Percentiles rank a stretch among this genome's conserved stretches.
Evolutionary conservation across 768 basidiomycete species (phyloP).

Genomic region (Leccinum boreale): DNA sequence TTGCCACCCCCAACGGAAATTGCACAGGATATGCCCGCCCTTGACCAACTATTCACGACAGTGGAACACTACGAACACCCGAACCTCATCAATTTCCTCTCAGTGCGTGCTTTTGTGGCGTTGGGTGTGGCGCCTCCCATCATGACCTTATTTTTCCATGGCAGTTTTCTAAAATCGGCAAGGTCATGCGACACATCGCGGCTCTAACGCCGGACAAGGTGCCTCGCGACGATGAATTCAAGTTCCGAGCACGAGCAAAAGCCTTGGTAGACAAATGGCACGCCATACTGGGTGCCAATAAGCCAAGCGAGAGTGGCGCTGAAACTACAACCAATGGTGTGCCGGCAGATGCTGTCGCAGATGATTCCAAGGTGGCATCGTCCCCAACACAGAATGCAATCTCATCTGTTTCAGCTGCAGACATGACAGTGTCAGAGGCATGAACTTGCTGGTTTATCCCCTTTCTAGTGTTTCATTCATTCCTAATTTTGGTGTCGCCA

Average conservation of each 20-base stretch:
- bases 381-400: conserved; percentile 27
- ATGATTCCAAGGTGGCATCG: conserved; percentile 21
- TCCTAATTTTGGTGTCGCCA: conserved; percentile 17
- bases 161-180: conserved; percentile 48
- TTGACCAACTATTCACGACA: conserved; percentile 68
- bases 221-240: conserved; percentile 50
- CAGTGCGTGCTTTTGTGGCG: conserved; percentile 36
- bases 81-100: conserved; percentile 68
- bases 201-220: conserved; percentile 40
- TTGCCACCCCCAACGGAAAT: conserved; percentile 6
- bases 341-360: conserved; percentile 15
- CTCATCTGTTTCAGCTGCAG: conserved; percentile 33
- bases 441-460: conserved; percentile 12
- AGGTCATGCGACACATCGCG: conserved; percentile 63
- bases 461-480: conserved; percentile 6
- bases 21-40: conserved; percentile 69
- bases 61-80: conserved; percentile 77
- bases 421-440: conserved; percentile 44
- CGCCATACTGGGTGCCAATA: conserved; percentile 34
- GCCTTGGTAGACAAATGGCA: conserved; percentile 49
- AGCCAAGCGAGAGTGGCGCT: conserved; percentile 29
- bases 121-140: background rate
- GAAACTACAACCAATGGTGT: conserved; percentile 28
- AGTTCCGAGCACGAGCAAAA: conserved; percentile 48
- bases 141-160: conserved; percentile 7